Evolutionary conservation across 2,329 filamentous ascomycete species (phyloP), one percentile per base, ranked within the genome.

Genomic region (Penicillium sp.): DNA sequence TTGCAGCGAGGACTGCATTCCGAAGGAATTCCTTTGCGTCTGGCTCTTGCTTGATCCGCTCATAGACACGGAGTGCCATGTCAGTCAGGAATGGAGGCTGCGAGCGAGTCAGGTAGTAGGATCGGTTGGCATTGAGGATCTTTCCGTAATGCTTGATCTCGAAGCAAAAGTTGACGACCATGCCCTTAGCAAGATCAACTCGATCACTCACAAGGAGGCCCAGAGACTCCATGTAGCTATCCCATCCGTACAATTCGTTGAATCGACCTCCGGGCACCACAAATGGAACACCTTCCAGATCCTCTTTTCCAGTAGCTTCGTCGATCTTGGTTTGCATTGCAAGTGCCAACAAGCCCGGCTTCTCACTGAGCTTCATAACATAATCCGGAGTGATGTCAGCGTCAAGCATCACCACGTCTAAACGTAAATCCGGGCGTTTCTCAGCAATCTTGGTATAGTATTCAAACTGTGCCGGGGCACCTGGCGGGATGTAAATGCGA

Each of bases 211-310:
- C 85, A 56, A 97, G 79, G 55, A 99, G 82, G 18, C 94, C 94
- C 3, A 97, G 81, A 5, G 93, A 94, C 73, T 93, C 90, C 92
- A 99, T 97, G 79, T 97, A 99, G 72, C 92, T 97, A 75, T 99
- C 94, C 94, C 94, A 99, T 45, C 93, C 93, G 71, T 99, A 99
- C 22, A 99, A 77, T 74, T 99, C 94, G 75, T 99, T 99, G 85
- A 99, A 99, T 27, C 94, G 86, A 23, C 94, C 94, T 56, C 94
- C 94, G 0, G 94, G 94, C 3, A 99, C 94, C n/a, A 97, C 92
- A 66, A 97, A 99, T 0, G 94, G 93, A 55, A 95, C 81, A 3
- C 94, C 94, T 33, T 82, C 82, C 40, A 95, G 78, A 3, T 88
- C 88, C 58, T 84, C 85, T 70, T 89, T 81, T 37, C 87, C 87